Base-by-base conservation (phyloP, 371 early-diverging fungal genomes). In the Mortierella sp. region DNA sequence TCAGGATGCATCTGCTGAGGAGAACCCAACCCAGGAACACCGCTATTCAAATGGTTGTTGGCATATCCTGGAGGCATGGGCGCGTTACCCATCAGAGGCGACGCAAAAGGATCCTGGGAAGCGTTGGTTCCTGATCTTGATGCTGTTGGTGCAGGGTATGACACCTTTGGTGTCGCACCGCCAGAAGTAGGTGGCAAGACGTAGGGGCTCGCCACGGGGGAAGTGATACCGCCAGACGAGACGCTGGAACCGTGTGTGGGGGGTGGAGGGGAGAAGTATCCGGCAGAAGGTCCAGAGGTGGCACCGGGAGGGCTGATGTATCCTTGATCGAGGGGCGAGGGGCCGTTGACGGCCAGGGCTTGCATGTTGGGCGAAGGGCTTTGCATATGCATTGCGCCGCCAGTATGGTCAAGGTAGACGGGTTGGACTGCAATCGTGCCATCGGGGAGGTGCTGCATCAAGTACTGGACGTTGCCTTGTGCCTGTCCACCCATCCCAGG, bases 371-470 rank as follows among this genome's bases (percentile, higher is more conserved):
- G 81, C 3, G 81, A 77, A 8, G 43, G 24, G 27, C 27, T 4
- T 35, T 77, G 78, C 76, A 76, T 76, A 4, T 51, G 81, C 16
- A 83, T 16, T 3, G 81, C 24, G 32, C 81, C 81, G 38, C 65
- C 65, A 2, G 60, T 60, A n/a, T 78, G 81, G 68, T 85, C 86
- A 16, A 85, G 56, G 32, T 85, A 85, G 29, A 85, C 86, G 54
- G 86, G 86, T 35, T 85, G 86, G 4, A 85, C 82, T 12, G 86
- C 86, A 70, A 85, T 85, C 1, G 86, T 85, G 3, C 86, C 86
- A 44, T 85, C 86, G 24, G 86, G 86, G 2, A 85, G 75, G 32
- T 85, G 86, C n/a, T 85, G 86, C 86, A 85, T 85, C 77, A 85
- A 49, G 51, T 85, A 85, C 70, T 85, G 86, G 16, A 85, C 82